phyloP scores from a whole-genome alignment of 139 green algal genomes.

The Picochlorum sp. region DNA sequence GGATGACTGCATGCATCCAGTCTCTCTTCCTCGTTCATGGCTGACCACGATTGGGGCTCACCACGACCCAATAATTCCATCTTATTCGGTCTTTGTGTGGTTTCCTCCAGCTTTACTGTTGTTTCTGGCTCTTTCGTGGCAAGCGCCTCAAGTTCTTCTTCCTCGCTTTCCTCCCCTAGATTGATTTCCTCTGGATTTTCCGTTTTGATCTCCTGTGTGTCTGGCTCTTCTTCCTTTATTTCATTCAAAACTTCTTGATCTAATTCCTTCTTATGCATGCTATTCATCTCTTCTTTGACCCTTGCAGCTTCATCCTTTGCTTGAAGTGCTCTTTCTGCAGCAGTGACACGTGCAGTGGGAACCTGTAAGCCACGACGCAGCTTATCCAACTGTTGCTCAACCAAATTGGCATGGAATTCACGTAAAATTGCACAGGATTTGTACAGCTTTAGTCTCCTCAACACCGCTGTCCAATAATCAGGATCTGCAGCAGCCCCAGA shows the following conservation, averaged over 20 bases:
- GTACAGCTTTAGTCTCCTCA: slow-evolving; percentile 36
- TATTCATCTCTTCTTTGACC: not conserved
- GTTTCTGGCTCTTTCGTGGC: not conserved
- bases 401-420: slow-evolving; percentile 39
- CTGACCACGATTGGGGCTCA: slow-evolving; percentile 23
- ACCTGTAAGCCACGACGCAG: slow-evolving; percentile 2
- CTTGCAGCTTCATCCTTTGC: slow-evolving; percentile 5
- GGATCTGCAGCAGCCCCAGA: slow-evolving; percentile 30
- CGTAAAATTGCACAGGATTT: slow-evolving; percentile 46
- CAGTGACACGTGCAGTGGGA: slow-evolving; percentile 11
- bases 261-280: slow-evolving; percentile 1
- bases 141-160: slow-evolving; percentile 3
- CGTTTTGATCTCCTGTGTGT: not conserved
- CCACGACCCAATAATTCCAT: not conserved
- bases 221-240: not conserved
- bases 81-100: not conserved
- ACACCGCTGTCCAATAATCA: slow-evolving; percentile 74
- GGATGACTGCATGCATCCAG: not conserved
- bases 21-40: slow-evolving; percentile 11
- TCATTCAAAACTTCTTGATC: not conserved
- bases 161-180: slow-evolving; percentile 8
- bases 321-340: not conserved
- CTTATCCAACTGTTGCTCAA: slow-evolving; percentile 16
- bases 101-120: not conserved
- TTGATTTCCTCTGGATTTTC: slow-evolving; percentile 12